These are phyloP conservation scores for Pythium utonaiense DNA, from an alignment of 352 stramenopile genomes.

Conservation along the genomic window DNA sequence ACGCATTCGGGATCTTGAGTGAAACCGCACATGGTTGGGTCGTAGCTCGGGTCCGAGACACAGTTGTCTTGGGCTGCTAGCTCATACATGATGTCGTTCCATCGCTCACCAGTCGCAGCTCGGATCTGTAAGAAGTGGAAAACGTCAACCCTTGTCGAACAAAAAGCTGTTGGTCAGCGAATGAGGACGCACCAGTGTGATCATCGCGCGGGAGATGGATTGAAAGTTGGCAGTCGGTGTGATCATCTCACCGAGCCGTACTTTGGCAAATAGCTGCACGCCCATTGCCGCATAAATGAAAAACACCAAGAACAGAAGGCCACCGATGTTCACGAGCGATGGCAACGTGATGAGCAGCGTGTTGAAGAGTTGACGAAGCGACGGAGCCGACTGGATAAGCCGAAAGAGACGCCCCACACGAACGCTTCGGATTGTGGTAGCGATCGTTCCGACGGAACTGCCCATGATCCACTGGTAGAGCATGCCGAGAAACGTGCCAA, in stretches of 20 bases:
- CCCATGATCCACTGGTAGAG: slow-evolving; percentile 44
- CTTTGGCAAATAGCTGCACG: slow-evolving; percentile 87
- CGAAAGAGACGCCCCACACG: slow-evolving; percentile 74
- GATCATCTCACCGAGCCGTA: slow-evolving; percentile 62
- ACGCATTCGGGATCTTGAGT: slow-evolving; percentile 36
- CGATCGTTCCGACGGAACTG: slow-evolving; percentile 43
- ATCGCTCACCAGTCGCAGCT: slow-evolving; percentile 89
- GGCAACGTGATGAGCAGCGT: slow-evolving; percentile 84
- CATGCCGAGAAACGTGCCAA: slow-evolving; percentile 47
- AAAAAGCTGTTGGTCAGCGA: too few species aligned
- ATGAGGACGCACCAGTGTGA: slow-evolving; percentile 36
- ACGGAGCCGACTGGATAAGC: slow-evolving; percentile 68
- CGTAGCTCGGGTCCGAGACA: slow-evolving; percentile 36
- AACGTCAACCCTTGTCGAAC: neutral
- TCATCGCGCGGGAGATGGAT: slow-evolving; percentile 61
- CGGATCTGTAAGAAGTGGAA: slow-evolving; percentile 52
- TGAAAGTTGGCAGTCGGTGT: slow-evolving; percentile 87
- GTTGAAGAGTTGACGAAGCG: slow-evolving; percentile 82
- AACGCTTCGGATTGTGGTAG: slow-evolving; percentile 76
- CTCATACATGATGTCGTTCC: slow-evolving; percentile 91
- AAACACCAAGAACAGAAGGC: slow-evolving; percentile 85
- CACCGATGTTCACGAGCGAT: slow-evolving; percentile 81
- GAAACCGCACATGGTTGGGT: slow-evolving; percentile 57
- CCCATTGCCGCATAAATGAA: slow-evolving; percentile 91
- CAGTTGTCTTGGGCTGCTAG: slow-evolving; percentile 51